Percentiles rank a stretch among this genome's conserved stretches.
Conservation (phyloP, 345 rosid species). For the Citrus trifoliata region DNA sequence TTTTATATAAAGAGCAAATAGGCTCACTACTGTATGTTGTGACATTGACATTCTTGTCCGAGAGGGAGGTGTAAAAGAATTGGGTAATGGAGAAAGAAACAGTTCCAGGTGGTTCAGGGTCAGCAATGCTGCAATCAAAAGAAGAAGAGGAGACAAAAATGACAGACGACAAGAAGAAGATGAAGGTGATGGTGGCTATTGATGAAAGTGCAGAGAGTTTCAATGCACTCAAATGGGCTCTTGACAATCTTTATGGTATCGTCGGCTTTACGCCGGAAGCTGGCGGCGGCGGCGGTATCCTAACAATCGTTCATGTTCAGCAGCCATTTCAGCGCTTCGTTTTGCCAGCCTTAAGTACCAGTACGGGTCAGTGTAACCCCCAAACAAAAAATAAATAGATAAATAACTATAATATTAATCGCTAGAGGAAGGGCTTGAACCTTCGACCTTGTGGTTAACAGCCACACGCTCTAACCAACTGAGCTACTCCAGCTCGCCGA, state of each 20-base stretch:
- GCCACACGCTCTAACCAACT: slow-evolving; percentile 51
- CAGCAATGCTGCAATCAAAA: slow-evolving; percentile 17
- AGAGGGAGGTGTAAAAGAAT: not conserved
- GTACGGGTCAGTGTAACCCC: slow-evolving; percentile 37
- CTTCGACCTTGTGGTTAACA: slow-evolving; percentile 54
- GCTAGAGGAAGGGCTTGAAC: slow-evolving; percentile 43
- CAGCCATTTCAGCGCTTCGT: slow-evolving; percentile 38
- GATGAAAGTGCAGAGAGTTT: slow-evolving; percentile 69
- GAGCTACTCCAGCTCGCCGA: not conserved
- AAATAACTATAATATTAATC: no score
- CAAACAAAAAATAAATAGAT: no score
- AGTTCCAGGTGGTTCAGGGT: not conserved
- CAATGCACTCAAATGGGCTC: slow-evolving; percentile 60
- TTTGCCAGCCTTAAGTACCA: not conserved
- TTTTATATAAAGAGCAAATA: no score
- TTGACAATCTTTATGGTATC: slow-evolving; percentile 34
- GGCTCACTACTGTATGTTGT: not conserved
- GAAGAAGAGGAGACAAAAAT: slow-evolving; percentile 28
- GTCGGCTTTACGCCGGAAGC: slow-evolving; percentile 19
- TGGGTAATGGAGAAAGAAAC: not conserved
- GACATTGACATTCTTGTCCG: no score
- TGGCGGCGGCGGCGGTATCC: slow-evolving; percentile 27
- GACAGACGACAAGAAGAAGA: slow-evolving; percentile 18
- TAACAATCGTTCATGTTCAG: slow-evolving; percentile 58
- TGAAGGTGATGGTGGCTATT: slow-evolving; percentile 53